Percentiles rank a stretch among this genome's conserved stretches.
These are phyloP conservation scores for Curvularia sp. DNA, from an alignment of 2,329 filamentous ascomycete genomes.

Conservation along the genomic window DNA sequence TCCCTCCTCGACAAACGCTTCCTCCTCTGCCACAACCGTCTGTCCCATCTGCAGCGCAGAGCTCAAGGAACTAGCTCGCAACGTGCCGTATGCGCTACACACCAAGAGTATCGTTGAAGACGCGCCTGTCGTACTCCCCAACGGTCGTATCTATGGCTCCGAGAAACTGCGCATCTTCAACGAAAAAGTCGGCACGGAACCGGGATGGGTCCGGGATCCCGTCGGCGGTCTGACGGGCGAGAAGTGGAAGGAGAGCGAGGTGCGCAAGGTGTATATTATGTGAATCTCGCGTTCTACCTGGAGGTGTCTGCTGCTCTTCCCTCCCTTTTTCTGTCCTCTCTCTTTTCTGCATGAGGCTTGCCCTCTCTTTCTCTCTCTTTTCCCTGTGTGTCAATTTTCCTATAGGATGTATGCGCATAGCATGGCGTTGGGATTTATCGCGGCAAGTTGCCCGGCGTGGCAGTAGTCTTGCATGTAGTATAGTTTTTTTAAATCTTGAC, in stretches of 20 bases:
- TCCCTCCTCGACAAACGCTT: constrained; percentile 61
- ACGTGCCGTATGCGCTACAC: constrained; percentile 93
- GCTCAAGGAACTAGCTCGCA: constrained; percentile 86
- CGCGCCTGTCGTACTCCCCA: constrained; percentile 86
- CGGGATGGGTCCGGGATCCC: constrained; percentile 76
- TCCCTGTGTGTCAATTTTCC: background rate
- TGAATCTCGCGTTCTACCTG: constrained; percentile 47
- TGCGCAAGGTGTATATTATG: constrained; percentile 92
- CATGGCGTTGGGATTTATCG: constrained; percentile 6
- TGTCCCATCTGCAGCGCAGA: constrained; percentile 97
- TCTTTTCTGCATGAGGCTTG: background rate
- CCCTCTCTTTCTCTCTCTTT: background rate
- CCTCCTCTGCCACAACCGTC: constrained; percentile 71
- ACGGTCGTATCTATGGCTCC: constrained; percentile 82
- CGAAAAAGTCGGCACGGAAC: constrained; percentile 74
- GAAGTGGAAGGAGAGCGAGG: constrained; percentile 57
- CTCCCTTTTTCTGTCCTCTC: background rate
- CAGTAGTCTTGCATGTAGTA: background rate
- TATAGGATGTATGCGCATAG: constrained; percentile 4
- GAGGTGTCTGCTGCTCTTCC: background rate
- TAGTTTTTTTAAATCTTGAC: background rate
- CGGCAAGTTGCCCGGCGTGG: constrained; percentile 4
- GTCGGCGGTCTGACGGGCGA: constrained; percentile 65
- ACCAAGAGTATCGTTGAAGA: constrained; percentile 91
- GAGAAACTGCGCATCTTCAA: constrained; percentile 77